These are phyloP conservation scores for Arthrobotrys entomopaga DNA, from an alignment of 2,329 filamentous ascomycete genomes.

Conservation along the genomic window DNA sequence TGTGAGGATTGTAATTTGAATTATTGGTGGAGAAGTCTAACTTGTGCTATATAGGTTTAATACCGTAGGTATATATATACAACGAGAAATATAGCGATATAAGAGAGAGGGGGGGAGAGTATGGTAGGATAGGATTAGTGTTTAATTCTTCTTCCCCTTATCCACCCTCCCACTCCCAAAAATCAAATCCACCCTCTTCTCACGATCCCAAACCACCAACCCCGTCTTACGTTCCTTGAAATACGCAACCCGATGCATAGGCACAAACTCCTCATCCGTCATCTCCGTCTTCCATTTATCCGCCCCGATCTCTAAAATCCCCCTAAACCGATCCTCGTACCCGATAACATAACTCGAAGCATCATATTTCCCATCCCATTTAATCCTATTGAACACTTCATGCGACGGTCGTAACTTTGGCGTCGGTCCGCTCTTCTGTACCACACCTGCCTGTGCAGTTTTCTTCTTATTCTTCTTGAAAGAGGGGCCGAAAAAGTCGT, in stretches of 20 bases:
- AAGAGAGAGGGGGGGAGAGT: too few species aligned
- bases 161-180: slow-evolving; percentile 67
- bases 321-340: slow-evolving; percentile 71
- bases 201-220: slow-evolving; percentile 69
- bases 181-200: slow-evolving; percentile 67
- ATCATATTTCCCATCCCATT: slow-evolving; percentile 70
- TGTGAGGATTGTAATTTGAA: background rate
- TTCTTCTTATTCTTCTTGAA: slow-evolving; percentile 18
- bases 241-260: slow-evolving; percentile 72
- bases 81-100: too few species aligned
- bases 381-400: slow-evolving; percentile 70
- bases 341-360: slow-evolving; percentile 69
- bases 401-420: slow-evolving; percentile 69
- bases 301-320: slow-evolving; percentile 67
- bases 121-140: too few species aligned
- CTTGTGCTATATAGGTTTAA: background rate
- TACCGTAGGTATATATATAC: background rate
- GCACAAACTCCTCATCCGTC: slow-evolving; percentile 74
- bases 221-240: slow-evolving; percentile 69
- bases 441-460: slow-evolving; percentile 3
- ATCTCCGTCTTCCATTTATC: slow-evolving; percentile 70
- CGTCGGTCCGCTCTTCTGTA: slow-evolving; percentile 55
- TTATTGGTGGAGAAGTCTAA: background rate
- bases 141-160: slow-evolving; percentile 38
- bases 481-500: slow-evolving; percentile 31